phyloP scores from a whole-genome alignment of 2,329 filamentous ascomycete species.

The Fusarium verticillioides region DNA sequence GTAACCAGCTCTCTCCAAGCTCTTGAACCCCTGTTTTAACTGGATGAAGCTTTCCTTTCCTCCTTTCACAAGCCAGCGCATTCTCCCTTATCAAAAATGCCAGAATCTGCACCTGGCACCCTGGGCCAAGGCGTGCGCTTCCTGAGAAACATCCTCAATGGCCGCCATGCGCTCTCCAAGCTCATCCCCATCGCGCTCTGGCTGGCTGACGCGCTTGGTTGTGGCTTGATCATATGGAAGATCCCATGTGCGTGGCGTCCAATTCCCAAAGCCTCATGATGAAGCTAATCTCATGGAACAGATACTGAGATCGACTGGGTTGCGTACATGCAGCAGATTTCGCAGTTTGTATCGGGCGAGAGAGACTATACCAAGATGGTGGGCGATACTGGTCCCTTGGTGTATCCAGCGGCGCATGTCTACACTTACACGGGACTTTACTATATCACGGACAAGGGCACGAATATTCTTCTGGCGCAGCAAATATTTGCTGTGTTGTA shows the following conservation, averaged over 20 bases:
- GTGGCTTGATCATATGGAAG: slow-evolving; percentile 79
- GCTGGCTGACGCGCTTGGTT: slow-evolving; percentile 76
- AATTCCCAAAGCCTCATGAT: neutral
- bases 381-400: slow-evolving; percentile 90
- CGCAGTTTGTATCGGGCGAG: slow-evolving; percentile 83
- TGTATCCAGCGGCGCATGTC: slow-evolving; percentile 94
- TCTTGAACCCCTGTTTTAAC: slow-evolving; percentile 24
- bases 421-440: slow-evolving; percentile 89
- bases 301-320: slow-evolving; percentile 99
- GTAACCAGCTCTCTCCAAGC: slow-evolving; percentile 28
- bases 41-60: slow-evolving; percentile 21
- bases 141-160: slow-evolving; percentile 58
- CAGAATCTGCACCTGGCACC: slow-evolving; percentile 40
- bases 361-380: slow-evolving; percentile 87
- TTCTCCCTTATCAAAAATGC: slow-evolving; percentile 39
- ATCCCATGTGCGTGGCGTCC: slow-evolving; percentile 75
- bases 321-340: slow-evolving; percentile 95
- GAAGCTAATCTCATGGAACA: slow-evolving; percentile 41
- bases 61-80: slow-evolving; percentile 19
- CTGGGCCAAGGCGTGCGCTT: slow-evolving; percentile 45
- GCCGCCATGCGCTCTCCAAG: slow-evolving; percentile 61
- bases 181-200: slow-evolving; percentile 71
- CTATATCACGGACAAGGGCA: slow-evolving; percentile 78
- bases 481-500: slow-evolving; percentile 85
- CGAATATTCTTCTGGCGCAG: slow-evolving; percentile 83